phyloP scores from a whole-genome alignment of 495 filamentous ascomycete genomes.

The Paragyromitra xinjiangensis region DNA sequence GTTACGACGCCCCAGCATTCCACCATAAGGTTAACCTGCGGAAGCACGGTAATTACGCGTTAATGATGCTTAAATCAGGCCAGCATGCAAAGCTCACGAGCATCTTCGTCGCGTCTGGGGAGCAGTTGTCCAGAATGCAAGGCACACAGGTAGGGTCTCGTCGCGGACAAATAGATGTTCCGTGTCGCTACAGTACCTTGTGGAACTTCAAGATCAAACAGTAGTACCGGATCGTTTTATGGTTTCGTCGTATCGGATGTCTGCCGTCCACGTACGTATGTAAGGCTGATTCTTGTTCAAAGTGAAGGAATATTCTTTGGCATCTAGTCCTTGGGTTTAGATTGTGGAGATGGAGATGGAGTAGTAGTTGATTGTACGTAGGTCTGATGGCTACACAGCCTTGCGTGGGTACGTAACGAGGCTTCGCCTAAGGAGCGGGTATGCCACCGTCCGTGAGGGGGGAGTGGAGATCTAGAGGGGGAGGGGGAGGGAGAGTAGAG shows the following conservation, averaged over 20 bases:
- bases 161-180: conserved; percentile 18
- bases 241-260: not conserved
- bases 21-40: not conserved
- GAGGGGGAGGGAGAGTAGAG: not conserved
- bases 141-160: not conserved
- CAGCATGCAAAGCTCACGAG: not conserved
- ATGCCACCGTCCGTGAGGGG: not conserved
- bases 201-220: not conserved
- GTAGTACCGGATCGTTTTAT: not conserved
- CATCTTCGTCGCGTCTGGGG: no score
- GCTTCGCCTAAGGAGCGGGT: conserved; percentile 12
- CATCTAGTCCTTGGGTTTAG: not conserved
- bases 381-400: conserved; percentile 23
- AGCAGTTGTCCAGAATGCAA: not conserved
- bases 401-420: conserved; percentile 23
- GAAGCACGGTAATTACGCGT: not conserved
- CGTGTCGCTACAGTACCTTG: not conserved
- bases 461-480: not conserved
- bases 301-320: not conserved
- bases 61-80: not conserved
- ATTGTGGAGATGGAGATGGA: not conserved
- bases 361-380: not conserved
- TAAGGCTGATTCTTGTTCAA: not conserved
- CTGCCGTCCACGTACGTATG: not conserved
- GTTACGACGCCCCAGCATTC: not conserved